Evolutionary conservation across 805 yeast genomes (phyloP), one percentile per base, ranked within the genome.

Genomic region (Myxozyma kluyveri): DNA sequence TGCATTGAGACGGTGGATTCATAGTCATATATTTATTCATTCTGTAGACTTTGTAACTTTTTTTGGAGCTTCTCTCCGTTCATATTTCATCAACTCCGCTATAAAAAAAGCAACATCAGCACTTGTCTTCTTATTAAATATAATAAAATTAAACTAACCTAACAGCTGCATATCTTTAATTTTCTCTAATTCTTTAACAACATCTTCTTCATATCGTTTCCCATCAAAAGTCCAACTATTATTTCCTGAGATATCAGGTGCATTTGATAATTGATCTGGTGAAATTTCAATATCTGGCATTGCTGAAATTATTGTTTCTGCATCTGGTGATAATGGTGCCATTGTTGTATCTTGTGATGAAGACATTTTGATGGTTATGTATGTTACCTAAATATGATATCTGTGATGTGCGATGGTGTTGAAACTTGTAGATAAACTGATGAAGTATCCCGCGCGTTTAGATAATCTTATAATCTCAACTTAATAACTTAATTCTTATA

Each of bases 131-230:
- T 29, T 9, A 9, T 29, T 9, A 29, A 29, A 29, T 4, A 19
- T 17, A 39, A n/a, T n/a, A n/a, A 19, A 2, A 6, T 24, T 6
- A 27, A 32, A 21, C 50, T 29, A 23, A 47, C 50, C 31, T 19
- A 38, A 27, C 7, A 39, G 42, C 9, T 44, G 29, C 5, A 17
- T 14, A 31, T 48, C 52, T 10, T 22, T n/a, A 17, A 50, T 32
- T n/a, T 35, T 39, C 19, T 36, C 46, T 3, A 38, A 10, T 36
- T 47, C 45, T 12, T 42, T 12, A 9, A 41, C 45, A 10, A 24
- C 24, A 18, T 50, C 54, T 10, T 50, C 54, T 19, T 50, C 54
- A 18, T 45, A 47, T 23, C 54, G 33, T 23, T 37, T 36, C 37
- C 4, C 23, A 41, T 47, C 50, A 35, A 35, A 47, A 18, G 21